Conservation (phyloP, 345 rosid genomes). For the Pugionium cornutum region DNA sequence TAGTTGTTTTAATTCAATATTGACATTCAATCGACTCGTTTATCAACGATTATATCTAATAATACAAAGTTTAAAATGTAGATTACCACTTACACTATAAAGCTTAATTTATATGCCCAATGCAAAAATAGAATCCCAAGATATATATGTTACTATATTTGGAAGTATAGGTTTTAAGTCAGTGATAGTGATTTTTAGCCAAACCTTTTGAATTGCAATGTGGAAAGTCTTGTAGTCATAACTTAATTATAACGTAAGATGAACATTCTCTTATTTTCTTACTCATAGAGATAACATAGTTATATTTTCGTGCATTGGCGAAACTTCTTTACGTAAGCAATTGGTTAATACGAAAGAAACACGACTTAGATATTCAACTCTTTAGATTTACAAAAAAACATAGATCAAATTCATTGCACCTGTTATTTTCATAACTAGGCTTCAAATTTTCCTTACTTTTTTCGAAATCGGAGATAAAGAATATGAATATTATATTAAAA, state of each 20-base stretch:
- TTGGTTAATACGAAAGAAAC: constrained; percentile 37
- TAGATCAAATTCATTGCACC: constrained; percentile 34
- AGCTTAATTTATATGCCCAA: constrained; percentile 33
- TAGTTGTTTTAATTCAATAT: too few species aligned
- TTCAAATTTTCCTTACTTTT: constrained; percentile 13
- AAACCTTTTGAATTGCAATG: constrained; percentile 25
- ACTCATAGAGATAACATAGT: constrained; percentile 4
- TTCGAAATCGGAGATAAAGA: constrained; percentile 12
- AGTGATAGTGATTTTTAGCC: constrained; percentile 31
- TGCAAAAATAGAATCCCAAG: constrained; percentile 25
- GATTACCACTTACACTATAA: constrained; percentile 17
- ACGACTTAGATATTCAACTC: constrained; percentile 35
- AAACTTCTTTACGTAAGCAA: constrained; percentile 31
- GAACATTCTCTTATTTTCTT: constrained; percentile 9
- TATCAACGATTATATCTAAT: neutral
- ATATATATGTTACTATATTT: neutral
- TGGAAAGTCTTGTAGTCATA: constrained; percentile 27
- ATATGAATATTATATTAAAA: too few species aligned
- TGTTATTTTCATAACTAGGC: constrained; percentile 36
- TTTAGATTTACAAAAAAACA: neutral
- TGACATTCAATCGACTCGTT: neutral
- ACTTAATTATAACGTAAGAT: neutral
- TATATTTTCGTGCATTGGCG: constrained; percentile 30
- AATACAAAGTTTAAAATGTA: neutral
- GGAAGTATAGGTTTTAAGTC: constrained; percentile 16